A percentile compares a stretch with the other conserved stretches of the same genome.
These are phyloP conservation scores for Sutorius eximius DNA, from an alignment of 1,284 basidiomycete species.

Conservation along the genomic window DNA sequence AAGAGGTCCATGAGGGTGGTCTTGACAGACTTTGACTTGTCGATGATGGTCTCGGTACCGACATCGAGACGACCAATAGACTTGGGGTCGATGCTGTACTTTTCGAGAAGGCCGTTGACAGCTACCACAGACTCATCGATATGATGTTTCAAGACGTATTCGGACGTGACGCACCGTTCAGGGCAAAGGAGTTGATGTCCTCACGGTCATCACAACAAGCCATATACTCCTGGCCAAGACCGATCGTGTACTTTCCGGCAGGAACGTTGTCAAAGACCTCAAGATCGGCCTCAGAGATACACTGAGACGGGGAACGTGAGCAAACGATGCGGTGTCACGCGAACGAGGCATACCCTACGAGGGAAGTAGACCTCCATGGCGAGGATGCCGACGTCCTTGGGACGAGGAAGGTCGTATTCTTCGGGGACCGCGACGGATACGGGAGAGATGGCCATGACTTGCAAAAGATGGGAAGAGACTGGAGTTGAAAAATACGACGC, in stretches of 20 bases:
- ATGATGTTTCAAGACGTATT: neutral
- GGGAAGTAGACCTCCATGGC: conserved; percentile 95
- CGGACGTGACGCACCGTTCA: conserved; percentile 71
- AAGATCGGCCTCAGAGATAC: conserved; percentile 92
- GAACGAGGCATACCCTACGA: conserved; percentile 63
- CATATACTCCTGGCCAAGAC: conserved; percentile 98
- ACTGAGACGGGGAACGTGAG: conserved; percentile 45
- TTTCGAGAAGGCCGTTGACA: conserved; percentile 85
- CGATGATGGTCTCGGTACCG: conserved; percentile 98
- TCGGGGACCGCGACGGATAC: conserved; percentile 10
- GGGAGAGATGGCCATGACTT: conserved; percentile 24
- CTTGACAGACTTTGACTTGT: conserved; percentile 99
- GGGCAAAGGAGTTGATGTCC: conserved; percentile 97
- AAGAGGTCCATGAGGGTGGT: conserved; percentile 99
- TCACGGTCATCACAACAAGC: conserved; percentile 96
- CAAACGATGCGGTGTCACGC: conserved; percentile 25
- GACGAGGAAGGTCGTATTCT: conserved; percentile 47
- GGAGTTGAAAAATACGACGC: neutral
- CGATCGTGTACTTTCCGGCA: conserved; percentile 99
- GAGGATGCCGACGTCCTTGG: conserved; percentile 90
- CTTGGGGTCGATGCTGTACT: conserved; percentile 94
- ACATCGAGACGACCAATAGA: conserved; percentile 97
- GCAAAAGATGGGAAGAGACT: neutral
- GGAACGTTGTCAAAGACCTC: conserved; percentile 96
- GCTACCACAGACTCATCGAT: conserved; percentile 43